Evolutionary conservation across 345 rosid genomes (phyloP), one percentile per base, ranked within the genome.

Genomic region (Mangifera indica): DNA sequence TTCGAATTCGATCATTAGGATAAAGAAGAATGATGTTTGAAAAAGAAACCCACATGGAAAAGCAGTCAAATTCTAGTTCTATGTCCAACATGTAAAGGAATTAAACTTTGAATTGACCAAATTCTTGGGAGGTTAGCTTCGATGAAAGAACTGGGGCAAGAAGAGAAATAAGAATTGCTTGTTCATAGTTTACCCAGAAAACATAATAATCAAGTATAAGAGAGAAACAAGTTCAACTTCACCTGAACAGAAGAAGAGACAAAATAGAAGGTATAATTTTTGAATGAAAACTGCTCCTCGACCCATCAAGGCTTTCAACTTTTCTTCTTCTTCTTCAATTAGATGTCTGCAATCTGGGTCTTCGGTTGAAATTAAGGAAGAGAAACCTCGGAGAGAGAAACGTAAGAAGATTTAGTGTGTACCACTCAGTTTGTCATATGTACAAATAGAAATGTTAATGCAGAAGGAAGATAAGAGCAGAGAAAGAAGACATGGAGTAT

Each of bases 171-270:
- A 44, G 6, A n/a, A 51, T 18, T 22, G n/a, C 45, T 4, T 44
- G 17, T 45, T 63, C 15, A 21, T 14, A 6, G 64, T 49, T 49
- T 37, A 0, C 49, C 40, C 49, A 69, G 60, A 18, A 66, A 32
- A 45, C 5, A 61, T 44, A 60, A 46, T 5, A 51, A 8, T 14
- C 3, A 15, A 22, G 51, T 26, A 18, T 18, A 26, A 22, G 59
- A 62, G 34, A 44, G 20, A 76, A 21, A 60, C 69, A 37, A 37
- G 9, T 37, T 37, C 29, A 60, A 49, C 6, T 12, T 79, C 60
- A 82, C 88, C 88, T 79, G 84, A 81, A 60, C 66, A 72, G 58
- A 75, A 66, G 51, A 73, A 60, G 53, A 81, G 74, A 57, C 25
- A 60, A 44, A 71, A 20, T 2, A 83, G 34, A 20, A 79, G 75